Evolutionary conservation across 2,329 filamentous ascomycete species (phyloP).

Genomic region (Lecanicillium sp.): DNA sequence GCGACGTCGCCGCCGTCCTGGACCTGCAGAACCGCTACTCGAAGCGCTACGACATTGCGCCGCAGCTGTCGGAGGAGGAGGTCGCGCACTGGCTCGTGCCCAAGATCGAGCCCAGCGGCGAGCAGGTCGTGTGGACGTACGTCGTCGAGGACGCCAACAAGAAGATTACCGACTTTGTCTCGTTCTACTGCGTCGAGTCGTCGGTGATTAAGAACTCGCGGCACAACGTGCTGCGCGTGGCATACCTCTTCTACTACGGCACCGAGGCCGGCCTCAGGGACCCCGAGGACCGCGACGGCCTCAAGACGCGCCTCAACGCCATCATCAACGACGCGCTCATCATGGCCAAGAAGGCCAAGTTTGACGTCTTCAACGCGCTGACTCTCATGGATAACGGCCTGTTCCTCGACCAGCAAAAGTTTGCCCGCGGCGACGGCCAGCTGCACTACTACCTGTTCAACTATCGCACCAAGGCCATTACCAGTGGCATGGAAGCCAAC

Average conservation of each 20-base stretch:
- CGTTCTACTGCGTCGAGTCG: slow-evolving; percentile 92
- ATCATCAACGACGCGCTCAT: slow-evolving; percentile 78
- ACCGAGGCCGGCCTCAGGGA: slow-evolving; percentile 67
- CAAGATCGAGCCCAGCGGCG: slow-evolving; percentile 47
- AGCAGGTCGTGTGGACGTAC: slow-evolving; percentile 90
- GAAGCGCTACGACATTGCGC: slow-evolving; percentile 74
- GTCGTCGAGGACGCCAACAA: slow-evolving; percentile 73
- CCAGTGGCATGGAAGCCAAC: slow-evolving; percentile 73
- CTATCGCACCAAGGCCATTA: slow-evolving; percentile 80
- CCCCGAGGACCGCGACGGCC: slow-evolving; percentile 47
- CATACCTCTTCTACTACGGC: slow-evolving; percentile 97
- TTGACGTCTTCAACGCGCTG: slow-evolving; percentile 95
- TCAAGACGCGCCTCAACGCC: slow-evolving; percentile 74
- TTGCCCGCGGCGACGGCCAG: slow-evolving; percentile 88
- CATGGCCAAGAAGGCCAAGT: slow-evolving; percentile 73
- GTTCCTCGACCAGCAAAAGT: slow-evolving; percentile 91
- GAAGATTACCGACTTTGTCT: slow-evolving; percentile 93
- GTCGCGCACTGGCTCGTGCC: slow-evolving; percentile 84
- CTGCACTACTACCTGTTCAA: slow-evolving; percentile 98
- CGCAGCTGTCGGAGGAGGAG: slow-evolving; percentile 73
- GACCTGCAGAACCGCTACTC: slow-evolving; percentile 72
- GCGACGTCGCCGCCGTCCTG: slow-evolving; percentile 71
- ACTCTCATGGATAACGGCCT: slow-evolving; percentile 90
- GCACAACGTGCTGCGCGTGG: slow-evolving; percentile 75
- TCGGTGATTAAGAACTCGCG: slow-evolving; percentile 79